Percentiles rank a stretch among this genome's conserved stretches.
phyloP scores from a whole-genome alignment of 176 grass and related monocot genomes.

The Pontederia paniculata region DNA sequence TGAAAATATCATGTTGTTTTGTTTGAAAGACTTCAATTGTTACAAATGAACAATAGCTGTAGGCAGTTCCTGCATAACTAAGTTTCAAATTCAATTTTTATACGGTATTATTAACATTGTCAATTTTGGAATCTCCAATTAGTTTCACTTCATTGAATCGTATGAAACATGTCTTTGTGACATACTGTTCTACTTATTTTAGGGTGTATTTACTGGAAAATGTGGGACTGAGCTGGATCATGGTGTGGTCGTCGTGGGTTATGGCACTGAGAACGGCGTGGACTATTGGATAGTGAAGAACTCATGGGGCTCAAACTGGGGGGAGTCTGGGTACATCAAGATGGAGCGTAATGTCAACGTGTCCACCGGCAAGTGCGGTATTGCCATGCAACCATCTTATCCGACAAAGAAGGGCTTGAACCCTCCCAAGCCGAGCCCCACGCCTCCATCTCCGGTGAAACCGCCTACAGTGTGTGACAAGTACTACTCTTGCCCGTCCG shows the following conservation, averaged over 20 bases:
- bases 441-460: constrained; percentile 33
- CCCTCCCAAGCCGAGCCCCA: constrained; percentile 46
- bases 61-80: too few relatives aligned
- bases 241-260: constrained; percentile 66
- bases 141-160: not conserved
- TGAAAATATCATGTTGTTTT: too few relatives aligned
- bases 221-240: constrained; percentile 69
- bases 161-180: not conserved
- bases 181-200: not conserved
- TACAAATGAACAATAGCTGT: too few relatives aligned
- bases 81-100: too few relatives aligned
- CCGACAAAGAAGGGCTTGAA: constrained; percentile 62
- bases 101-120: too few relatives aligned
- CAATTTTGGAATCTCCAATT: constrained; percentile 4
- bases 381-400: constrained; percentile 75
- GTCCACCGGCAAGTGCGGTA: constrained; percentile 64
- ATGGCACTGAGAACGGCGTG: constrained; percentile 56
- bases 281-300: constrained; percentile 96
- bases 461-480: constrained; percentile 31
- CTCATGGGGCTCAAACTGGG: constrained; percentile 78
- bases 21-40: too few relatives aligned
- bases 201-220: constrained; percentile 73
- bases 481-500: constrained; percentile 27
- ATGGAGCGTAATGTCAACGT: constrained; percentile 57
- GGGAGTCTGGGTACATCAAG: constrained; percentile 68